phyloP scores from a whole-genome alignment of 306 rosid species.

The Abrus pulchellus region DNA sequence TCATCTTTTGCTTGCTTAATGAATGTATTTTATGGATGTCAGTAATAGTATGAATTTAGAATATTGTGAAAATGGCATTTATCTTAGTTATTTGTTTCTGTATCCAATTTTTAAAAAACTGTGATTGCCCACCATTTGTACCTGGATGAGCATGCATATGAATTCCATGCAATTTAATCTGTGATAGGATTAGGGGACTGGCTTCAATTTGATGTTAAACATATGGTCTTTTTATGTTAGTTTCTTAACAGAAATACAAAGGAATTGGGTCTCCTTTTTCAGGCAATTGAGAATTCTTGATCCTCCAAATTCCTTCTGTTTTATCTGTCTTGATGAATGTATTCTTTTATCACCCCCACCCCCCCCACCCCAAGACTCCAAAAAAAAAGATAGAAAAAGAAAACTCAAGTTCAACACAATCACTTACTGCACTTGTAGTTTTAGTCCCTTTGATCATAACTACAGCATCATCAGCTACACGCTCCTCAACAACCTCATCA shows the following conservation, averaged over 20 bases:
- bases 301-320: slow-evolving; percentile 13
- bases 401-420: slow-evolving; percentile 10
- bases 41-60: background rate
- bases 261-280: background rate
- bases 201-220: background rate
- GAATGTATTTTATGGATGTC: background rate
- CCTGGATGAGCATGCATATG: background rate
- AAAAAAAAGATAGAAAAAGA: background rate
- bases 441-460: slow-evolving; percentile 93
- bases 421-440: slow-evolving; percentile 85
- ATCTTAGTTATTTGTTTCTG: background rate
- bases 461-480: slow-evolving; percentile 89
- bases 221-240: background rate
- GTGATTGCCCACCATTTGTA: background rate
- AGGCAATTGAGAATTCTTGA: background rate
- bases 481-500: slow-evolving; percentile 98
- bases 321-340: background rate
- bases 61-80: background rate
- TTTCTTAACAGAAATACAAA: slow-evolving; percentile 27
- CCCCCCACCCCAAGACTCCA: too few species aligned
- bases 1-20: background rate
- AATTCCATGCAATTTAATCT: background rate
- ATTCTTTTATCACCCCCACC: background rate
- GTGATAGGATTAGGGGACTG: background rate
- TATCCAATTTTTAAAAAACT: background rate